phyloP scores from a whole-genome alignment of 2,329 filamentous ascomycete species.

The Aspergillus latus region DNA sequence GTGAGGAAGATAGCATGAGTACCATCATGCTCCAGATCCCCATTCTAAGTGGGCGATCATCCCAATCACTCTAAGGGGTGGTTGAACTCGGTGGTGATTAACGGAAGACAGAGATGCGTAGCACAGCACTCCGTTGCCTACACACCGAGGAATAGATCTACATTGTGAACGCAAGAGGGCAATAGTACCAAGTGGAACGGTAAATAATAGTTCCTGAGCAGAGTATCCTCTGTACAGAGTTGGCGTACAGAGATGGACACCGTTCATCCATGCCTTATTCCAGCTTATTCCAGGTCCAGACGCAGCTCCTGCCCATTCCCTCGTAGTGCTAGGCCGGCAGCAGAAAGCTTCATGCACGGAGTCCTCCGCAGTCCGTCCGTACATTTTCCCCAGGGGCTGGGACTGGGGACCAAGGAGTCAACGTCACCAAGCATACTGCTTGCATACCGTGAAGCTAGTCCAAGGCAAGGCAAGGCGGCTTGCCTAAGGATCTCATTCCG shows the following conservation, averaged over 20 bases:
- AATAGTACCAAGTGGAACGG: neutral
- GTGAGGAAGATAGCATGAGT: neutral
- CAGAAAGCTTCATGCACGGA: neutral
- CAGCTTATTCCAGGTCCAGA: neutral
- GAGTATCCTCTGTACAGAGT: neutral
- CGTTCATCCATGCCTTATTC: neutral
- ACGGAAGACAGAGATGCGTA: neutral
- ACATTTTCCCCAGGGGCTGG: neutral
- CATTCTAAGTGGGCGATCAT: too few species aligned
- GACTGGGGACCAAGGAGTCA: neutral
- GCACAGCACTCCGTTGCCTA: neutral
- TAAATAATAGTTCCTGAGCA: neutral
- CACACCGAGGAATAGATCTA: neutral
- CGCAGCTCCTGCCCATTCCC: neutral
- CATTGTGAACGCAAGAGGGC: neutral
- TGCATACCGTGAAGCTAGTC: neutral
- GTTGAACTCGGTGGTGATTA: neutral
- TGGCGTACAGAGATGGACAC: neutral
- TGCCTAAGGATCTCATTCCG: neutral
- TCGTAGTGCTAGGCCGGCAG: too few species aligned
- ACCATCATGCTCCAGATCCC: neutral
- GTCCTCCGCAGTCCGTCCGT: neutral
- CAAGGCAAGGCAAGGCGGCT: neutral
- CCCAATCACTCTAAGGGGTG: neutral
- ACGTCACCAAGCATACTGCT: neutral